phyloP scores from a whole-genome alignment of 2,329 filamentous ascomycete species.

The Sarocladium strictum region DNA sequence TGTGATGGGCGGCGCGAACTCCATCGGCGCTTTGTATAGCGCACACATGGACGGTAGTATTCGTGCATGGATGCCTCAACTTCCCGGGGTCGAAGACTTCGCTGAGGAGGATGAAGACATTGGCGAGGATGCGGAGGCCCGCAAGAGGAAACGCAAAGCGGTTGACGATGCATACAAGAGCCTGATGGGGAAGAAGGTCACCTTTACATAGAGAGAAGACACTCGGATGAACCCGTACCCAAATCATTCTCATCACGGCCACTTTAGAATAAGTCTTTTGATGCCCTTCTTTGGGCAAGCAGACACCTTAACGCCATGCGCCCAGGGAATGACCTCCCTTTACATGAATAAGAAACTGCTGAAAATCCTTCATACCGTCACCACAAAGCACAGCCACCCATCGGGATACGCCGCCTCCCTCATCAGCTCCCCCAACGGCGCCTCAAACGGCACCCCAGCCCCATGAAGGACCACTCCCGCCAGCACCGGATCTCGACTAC shows the following conservation, averaged over 20 bases:
- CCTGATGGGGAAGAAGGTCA: constrained; percentile 66
- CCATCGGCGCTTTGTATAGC: constrained; percentile 61
- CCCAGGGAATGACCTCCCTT: too few relatives aligned
- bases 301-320: too few relatives aligned
- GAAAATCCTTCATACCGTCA: constrained; percentile 56
- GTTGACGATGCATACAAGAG: constrained; percentile 76
- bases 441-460: constrained; percentile 70
- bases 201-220: constrained; percentile 44
- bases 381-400: constrained; percentile 81
- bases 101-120: constrained; percentile 41
- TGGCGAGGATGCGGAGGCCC: constrained; percentile 35
- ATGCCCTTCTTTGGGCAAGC: too few relatives aligned
- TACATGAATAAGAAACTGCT: too few relatives aligned
- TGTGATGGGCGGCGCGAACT: constrained; percentile 52
- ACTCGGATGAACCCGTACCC: too few relatives aligned
- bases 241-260: too few relatives aligned
- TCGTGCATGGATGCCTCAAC: constrained; percentile 64
- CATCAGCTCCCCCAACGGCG: constrained; percentile 77
- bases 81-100: constrained; percentile 44
- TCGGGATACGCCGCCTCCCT: constrained; percentile 81
- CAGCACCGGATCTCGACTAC: constrained; percentile 73
- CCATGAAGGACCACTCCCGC: constrained; percentile 85
- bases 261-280: too few relatives aligned
- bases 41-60: constrained; percentile 82
- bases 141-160: constrained; percentile 64